Percentiles rank a stretch among this genome's conserved stretches.
phyloP scores from a whole-genome alignment of 2,329 filamentous ascomycete species.

The Huntiella omanensis region DNA sequence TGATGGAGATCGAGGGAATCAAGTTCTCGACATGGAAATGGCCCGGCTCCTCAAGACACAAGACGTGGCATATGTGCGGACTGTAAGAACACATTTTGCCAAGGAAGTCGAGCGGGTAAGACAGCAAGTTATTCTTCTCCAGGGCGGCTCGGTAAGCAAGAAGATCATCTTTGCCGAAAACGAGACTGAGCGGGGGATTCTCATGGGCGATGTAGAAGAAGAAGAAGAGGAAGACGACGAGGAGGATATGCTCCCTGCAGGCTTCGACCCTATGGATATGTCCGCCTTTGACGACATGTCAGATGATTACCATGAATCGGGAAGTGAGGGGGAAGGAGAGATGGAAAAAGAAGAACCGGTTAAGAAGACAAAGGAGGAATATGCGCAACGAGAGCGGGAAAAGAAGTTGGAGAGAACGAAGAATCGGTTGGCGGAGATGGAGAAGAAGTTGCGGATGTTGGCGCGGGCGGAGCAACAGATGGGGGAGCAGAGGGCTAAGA shows the following conservation, averaged over 20 bases:
- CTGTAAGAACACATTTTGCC: constrained; percentile 37
- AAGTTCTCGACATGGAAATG: constrained; percentile 33
- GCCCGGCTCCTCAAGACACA: constrained; percentile 50
- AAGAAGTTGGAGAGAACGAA: constrained; percentile 24
- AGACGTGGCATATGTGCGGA: constrained; percentile 45
- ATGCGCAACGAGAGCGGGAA: constrained; percentile 8
- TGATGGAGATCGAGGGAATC: constrained; percentile 38
- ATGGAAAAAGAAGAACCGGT: constrained; percentile 10
- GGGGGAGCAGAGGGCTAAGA: constrained; percentile 39
- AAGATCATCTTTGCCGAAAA: constrained; percentile 25
- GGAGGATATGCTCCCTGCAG: constrained; percentile 7
- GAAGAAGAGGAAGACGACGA: constrained; percentile 17
- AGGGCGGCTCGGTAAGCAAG: constrained; percentile 15
- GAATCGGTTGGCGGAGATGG: constrained; percentile 29
- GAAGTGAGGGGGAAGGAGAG: constrained; percentile 27
- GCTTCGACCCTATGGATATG: constrained; percentile 12
- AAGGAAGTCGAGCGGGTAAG: constrained; percentile 39
- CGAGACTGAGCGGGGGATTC: constrained; percentile 14
- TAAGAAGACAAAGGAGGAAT: constrained; percentile 14
- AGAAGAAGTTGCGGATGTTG: constrained; percentile 34
- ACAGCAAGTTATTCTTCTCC: constrained; percentile 21
- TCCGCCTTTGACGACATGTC: constrained; percentile 8
- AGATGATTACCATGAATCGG: constrained; percentile 16
- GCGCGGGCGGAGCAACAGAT: constrained; percentile 37
- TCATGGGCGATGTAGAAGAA: constrained; percentile 20